Percentiles rank a stretch among this genome's conserved stretches.
Evolutionary conservation across 176 grass and related monocot species (phyloP).

Genomic region (Oryza meyeriana): DNA sequence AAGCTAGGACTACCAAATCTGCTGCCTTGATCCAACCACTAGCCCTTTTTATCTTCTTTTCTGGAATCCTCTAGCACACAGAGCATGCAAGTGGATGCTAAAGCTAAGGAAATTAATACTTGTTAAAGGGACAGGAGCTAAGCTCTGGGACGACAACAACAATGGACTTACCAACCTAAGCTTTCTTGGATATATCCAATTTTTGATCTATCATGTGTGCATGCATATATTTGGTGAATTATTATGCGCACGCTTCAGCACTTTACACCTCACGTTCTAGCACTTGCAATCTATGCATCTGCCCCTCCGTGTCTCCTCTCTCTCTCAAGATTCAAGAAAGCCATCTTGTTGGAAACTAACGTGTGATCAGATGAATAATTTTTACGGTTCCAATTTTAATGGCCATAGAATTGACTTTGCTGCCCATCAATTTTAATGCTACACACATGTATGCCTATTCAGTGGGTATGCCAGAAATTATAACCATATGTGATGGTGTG

Average conservation of each 20-base stretch:
- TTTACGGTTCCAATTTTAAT: too few relatives aligned
- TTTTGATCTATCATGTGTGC: neutral
- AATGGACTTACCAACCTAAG: neutral
- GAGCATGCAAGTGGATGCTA: neutral
- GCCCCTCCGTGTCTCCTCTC: too few relatives aligned
- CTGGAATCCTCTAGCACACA: neutral
- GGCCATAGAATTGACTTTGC: too few relatives aligned
- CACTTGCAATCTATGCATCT: neutral
- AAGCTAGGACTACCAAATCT: conserved; percentile 3
- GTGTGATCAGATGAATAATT: too few relatives aligned
- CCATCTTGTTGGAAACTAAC: too few relatives aligned
- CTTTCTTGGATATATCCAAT: neutral
- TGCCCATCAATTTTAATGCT: too few relatives aligned
- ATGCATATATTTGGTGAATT: neutral
- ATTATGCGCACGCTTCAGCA: neutral
- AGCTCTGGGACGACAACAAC: neutral
- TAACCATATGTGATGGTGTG: neutral
- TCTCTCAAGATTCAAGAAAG: neutral
- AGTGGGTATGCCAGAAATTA: neutral
- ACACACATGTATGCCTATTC: too few relatives aligned
- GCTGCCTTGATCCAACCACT: neutral
- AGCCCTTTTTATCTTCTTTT: neutral
- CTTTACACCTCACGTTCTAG: neutral
- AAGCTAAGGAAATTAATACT: neutral
- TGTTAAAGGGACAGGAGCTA: neutral